Percentiles rank a stretch among this genome's conserved stretches.
These are phyloP conservation scores for Serendipita indica DNA, from an alignment of 768 basidiomycete species.

Conservation along the genomic window DNA sequence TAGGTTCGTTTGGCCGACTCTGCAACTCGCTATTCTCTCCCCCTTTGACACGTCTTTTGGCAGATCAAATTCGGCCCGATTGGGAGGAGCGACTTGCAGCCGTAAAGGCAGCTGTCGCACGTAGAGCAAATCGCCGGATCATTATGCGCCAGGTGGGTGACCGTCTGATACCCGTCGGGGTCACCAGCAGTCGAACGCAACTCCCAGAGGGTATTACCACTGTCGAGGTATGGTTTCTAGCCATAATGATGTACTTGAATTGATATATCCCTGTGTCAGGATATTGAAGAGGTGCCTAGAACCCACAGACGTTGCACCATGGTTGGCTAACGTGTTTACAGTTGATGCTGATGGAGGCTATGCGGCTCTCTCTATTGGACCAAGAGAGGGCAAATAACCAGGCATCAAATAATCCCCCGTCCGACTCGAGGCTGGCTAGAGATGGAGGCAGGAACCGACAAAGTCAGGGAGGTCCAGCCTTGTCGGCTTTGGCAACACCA, in stretches of 20 bases:
- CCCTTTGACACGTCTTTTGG: conserved; percentile 10
- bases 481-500: background rate
- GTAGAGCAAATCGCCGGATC: conserved; percentile 88
- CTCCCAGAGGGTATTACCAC: conserved; percentile 36
- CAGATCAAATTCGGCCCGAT: conserved; percentile 94
- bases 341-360: conserved; percentile 99
- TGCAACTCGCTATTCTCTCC: conserved; percentile 8
- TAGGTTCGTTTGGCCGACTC: conserved; percentile 37
- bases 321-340: too few species aligned
- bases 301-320: background rate
- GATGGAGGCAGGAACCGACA: background rate
- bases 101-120: conserved; percentile 87
- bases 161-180: conserved; percentile 89
- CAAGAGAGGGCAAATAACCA: conserved; percentile 38
- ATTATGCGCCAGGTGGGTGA: conserved; percentile 99
- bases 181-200: conserved; percentile 77
- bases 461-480: background rate
- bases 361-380: conserved; percentile 85
- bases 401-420: background rate
- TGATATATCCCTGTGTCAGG: conserved; percentile 41
- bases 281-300: conserved; percentile 70
- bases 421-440: background rate
- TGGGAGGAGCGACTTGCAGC: conserved; percentile 95
- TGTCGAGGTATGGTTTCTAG: background rate
- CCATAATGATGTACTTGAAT: conserved; percentile 24